Evolutionary conservation across 2,329 filamentous ascomycete genomes (phyloP), one percentile per base, ranked within the genome.

Genomic region (Echinosphaeria canescens): DNA sequence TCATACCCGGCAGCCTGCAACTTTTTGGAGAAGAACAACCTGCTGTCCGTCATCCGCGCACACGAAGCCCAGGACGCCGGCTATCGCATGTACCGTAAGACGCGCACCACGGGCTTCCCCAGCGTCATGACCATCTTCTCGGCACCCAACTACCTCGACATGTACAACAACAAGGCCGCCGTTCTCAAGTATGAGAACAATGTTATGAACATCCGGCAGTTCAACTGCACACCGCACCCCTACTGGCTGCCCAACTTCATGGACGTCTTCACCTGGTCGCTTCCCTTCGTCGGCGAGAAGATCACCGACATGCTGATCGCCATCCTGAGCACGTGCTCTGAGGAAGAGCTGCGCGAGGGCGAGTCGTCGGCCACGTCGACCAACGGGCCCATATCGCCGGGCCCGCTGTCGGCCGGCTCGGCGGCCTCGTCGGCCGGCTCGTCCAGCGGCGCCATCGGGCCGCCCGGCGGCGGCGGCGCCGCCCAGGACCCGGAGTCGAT

Each of bases 51-150:
- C 42, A 98, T 98, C 46, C 78, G 88, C 41, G 88, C 88, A 13
- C 88, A 98, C 58, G 88, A 98, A 51, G 88, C 88, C 22, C 88
- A 98, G 58, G 88, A 98, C 54, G 88, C 88, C 20, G 88, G 88
- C 13, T 98, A 98, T 52, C 70, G 88, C 47, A 98, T 98, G 88
- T 98, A 98, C 52, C 71, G 88, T 38, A 98, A 98, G 64, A 98
- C 88, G 15, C 70, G 85, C 35, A 95, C 88, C 2, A 98, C 88
- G 13, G 88, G 88, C 3, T 98, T 98, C 56, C 88, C 88, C 13
- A 93, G 84, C 54, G 88, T 98, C 35, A 98, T 98, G 88, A 98
- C 88, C 38, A 98, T 98, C 42, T 98, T 98, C 62, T 95, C 85
- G 24, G 88, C 88, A 2, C 88, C 88, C 20, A 98, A 98, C 53